Evolutionary conservation across 2,329 filamentous ascomycete species (phyloP).

Genomic region (Colletotrichum caudatum): DNA sequence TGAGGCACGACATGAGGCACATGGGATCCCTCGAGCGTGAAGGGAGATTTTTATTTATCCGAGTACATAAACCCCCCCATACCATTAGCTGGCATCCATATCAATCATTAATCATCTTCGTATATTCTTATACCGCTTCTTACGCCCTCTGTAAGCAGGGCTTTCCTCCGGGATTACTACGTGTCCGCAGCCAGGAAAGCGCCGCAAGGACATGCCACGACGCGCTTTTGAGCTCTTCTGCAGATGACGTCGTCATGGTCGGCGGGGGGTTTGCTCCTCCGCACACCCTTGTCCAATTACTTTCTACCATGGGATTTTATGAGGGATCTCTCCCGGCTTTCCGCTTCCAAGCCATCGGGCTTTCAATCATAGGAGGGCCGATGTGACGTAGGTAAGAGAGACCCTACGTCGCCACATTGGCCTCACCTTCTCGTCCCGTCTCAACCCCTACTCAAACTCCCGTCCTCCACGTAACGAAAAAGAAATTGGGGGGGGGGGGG

Average conservation of each 20-base stretch:
- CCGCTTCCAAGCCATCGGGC: too few species aligned
- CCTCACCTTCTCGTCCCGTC: neutral
- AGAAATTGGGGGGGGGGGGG: neutral
- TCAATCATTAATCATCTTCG: neutral
- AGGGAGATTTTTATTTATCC: neutral
- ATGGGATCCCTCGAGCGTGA: neutral
- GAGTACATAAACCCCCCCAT: neutral
- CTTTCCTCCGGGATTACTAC: neutral
- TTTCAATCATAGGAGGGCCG: neutral
- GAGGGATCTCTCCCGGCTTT: too few species aligned
- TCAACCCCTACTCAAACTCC: neutral
- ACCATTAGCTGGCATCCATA: neutral
- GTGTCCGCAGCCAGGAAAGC: too few species aligned
- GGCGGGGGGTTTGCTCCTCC: too few species aligned
- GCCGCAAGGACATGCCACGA: too few species aligned
- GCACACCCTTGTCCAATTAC: neutral
- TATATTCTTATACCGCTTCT: neutral
- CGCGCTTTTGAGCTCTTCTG: too few species aligned
- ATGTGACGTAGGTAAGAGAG: too few species aligned
- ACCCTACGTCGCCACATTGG: too few species aligned
- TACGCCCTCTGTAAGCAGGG: neutral
- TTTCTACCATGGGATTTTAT: too few species aligned
- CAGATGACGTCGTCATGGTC: too few species aligned
- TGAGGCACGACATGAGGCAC: neutral
- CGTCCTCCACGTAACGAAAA: neutral